Conservation (phyloP, 192 early-diverging fungal species). For the Coemansia sp. region DNA sequence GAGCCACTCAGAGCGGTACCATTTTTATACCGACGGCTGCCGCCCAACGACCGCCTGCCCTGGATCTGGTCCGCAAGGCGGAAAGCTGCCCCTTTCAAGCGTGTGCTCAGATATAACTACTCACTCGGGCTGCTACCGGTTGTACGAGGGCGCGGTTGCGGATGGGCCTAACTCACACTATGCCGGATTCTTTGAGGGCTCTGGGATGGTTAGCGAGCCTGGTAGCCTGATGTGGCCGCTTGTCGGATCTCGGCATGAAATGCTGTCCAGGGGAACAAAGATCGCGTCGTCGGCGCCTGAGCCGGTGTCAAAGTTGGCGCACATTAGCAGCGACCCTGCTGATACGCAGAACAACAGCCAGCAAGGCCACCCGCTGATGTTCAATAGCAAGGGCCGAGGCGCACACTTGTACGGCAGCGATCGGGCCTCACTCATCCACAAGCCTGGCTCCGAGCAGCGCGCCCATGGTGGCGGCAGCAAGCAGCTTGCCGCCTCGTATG, state of each 20-base stretch:
- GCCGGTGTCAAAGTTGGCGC: slow-evolving; percentile 27
- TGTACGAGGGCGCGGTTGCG: slow-evolving; percentile 46
- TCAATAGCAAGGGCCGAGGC: slow-evolving; percentile 24
- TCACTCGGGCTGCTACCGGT: slow-evolving; percentile 55
- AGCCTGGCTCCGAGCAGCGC: background rate
- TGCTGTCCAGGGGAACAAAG: slow-evolving; percentile 5
- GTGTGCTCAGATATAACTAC: slow-evolving; percentile 30
- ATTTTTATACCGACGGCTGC: slow-evolving; percentile 46
- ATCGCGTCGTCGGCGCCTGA: slow-evolving; percentile 52
- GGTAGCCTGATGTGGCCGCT: slow-evolving; percentile 34
- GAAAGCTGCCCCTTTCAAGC: slow-evolving; percentile 14
- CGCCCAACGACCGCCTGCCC: slow-evolving; percentile 18
- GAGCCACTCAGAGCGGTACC: slow-evolving; percentile 46
- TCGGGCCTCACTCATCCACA: background rate
- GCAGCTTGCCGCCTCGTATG: slow-evolving; percentile 28
- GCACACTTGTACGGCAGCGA: slow-evolving; percentile 17
- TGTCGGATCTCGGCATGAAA: slow-evolving; percentile 12
- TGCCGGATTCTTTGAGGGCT: slow-evolving; percentile 14
- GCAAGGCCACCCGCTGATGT: slow-evolving; percentile 18
- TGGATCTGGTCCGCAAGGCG: slow-evolving; percentile 6
- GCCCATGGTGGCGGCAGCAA: slow-evolving; percentile 11
- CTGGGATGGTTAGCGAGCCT: slow-evolving; percentile 24
- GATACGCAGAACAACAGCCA: background rate
- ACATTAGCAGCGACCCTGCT: slow-evolving; percentile 5
- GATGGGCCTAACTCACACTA: slow-evolving; percentile 15